A percentile compares a stretch with the other conserved stretches of the same genome.
These are phyloP conservation scores for Lanmaoa rubissima DNA, from an alignment of 768 basidiomycete species.

Conservation along the genomic window DNA sequence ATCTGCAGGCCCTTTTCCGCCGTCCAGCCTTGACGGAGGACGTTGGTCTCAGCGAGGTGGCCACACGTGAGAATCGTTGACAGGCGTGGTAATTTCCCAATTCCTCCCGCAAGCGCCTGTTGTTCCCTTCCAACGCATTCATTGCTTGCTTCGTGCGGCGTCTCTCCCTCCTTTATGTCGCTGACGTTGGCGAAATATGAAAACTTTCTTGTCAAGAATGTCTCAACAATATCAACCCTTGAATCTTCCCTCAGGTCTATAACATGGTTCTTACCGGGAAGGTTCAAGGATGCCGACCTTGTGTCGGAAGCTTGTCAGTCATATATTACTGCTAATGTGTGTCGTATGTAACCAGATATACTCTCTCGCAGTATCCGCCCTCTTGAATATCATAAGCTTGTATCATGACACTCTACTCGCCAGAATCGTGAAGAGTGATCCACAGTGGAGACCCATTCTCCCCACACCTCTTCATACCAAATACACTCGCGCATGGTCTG, in stretches of 20 bases:
- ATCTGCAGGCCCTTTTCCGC: no score
- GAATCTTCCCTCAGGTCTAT: slow-evolving; percentile 87
- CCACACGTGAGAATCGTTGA: slow-evolving; percentile 3
- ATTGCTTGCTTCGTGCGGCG: neutral
- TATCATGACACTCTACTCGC: slow-evolving; percentile 94
- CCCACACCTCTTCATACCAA: slow-evolving; percentile 78
- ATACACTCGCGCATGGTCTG: slow-evolving; percentile 86
- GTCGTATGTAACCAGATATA: slow-evolving; percentile 15
- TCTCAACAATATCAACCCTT: slow-evolving; percentile 79
- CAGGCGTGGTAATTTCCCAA: slow-evolving; percentile 8
- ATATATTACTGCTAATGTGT: slow-evolving; percentile 9
- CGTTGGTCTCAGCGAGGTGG: no score
- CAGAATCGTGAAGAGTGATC: slow-evolving; percentile 58
- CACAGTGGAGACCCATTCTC: slow-evolving; percentile 72
- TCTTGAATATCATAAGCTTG: slow-evolving; percentile 82
- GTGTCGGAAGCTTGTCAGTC: slow-evolving; percentile 91
- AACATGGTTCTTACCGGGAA: slow-evolving; percentile 94
- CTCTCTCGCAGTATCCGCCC: slow-evolving; percentile 68
- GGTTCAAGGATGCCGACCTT: slow-evolving; percentile 96
- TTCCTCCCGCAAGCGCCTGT: neutral
- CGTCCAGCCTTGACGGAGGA: neutral
- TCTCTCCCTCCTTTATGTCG: slow-evolving; percentile 44
- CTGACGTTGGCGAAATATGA: slow-evolving; percentile 73
- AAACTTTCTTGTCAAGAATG: slow-evolving; percentile 78
- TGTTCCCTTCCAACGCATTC: neutral